A percentile compares a stretch with the other conserved stretches of the same genome.
These are phyloP conservation scores for Wilcoxina mikolae DNA, from an alignment of 495 filamentous ascomycete species.

Conservation along the genomic window DNA sequence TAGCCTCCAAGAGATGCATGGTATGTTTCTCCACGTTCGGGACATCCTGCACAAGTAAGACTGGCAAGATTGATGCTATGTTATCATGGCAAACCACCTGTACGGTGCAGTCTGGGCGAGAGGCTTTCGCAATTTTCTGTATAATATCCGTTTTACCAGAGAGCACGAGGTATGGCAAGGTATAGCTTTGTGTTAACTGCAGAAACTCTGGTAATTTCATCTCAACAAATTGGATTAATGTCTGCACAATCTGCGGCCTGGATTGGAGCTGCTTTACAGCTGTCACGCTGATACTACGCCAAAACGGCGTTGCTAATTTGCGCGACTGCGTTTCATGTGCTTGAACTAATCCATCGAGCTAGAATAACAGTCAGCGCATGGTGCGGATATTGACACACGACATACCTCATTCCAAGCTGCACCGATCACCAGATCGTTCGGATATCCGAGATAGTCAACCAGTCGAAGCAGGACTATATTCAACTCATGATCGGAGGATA, in stretches of 20 bases:
- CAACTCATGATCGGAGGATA: constrained; percentile 59
- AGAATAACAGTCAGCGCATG: constrained; percentile 5
- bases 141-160: constrained; percentile 63
- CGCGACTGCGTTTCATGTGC: constrained; percentile 42
- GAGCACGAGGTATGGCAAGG: constrained; percentile 73
- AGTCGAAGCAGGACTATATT: constrained; percentile 72
- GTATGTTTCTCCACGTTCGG: constrained; percentile 50
- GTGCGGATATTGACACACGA: constrained; percentile 13
- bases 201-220: constrained; percentile 60
- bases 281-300: constrained; percentile 62
- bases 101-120: constrained; percentile 33
- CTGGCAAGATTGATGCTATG: constrained; percentile 60
- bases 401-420: constrained; percentile 65
- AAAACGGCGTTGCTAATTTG: constrained; percentile 68
- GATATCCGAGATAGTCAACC: constrained; percentile 71
- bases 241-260: constrained; percentile 65
- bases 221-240: constrained; percentile 62
- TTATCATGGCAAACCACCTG: constrained; percentile 38
- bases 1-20: constrained; percentile 49
- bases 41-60: constrained; percentile 58
- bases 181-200: constrained; percentile 59
- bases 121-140: constrained; percentile 59
- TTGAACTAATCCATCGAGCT: constrained; percentile 51
- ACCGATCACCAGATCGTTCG: constrained; percentile 62
- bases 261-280: constrained; percentile 66